phyloP scores from a whole-genome alignment of 108 stramenopile genomes.

The Skeletonema potamos region DNA sequence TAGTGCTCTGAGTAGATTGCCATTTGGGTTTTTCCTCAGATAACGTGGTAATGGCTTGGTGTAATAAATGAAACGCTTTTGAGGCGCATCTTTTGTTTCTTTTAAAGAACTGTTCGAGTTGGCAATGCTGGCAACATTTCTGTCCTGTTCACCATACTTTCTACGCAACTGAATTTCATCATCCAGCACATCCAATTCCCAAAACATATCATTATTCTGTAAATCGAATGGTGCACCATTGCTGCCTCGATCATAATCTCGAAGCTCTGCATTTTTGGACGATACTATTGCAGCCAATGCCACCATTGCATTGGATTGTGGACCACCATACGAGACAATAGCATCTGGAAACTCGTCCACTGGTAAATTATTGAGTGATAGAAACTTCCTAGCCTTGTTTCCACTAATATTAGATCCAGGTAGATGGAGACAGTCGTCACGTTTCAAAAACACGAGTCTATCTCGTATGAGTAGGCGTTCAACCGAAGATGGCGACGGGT shows the following conservation, averaged over 20 bases:
- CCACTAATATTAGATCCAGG: constrained; percentile 68
- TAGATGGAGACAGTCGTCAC: constrained; percentile 74
- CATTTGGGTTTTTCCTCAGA: constrained; percentile 78
- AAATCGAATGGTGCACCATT: constrained; percentile 8
- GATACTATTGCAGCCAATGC: constrained; percentile 86
- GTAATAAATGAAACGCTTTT: constrained; percentile 84
- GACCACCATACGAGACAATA: constrained; percentile 89
- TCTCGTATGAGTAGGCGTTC: constrained; percentile 59
- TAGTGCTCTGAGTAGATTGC: constrained; percentile 81
- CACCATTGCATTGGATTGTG: constrained; percentile 93
- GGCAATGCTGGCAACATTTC: background rate
- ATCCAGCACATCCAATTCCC: constrained; percentile 29
- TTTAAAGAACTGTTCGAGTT: background rate
- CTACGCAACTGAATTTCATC: constrained; percentile 17
- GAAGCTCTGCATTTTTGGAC: constrained; percentile 57
- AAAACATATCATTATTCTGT: constrained; percentile 6
- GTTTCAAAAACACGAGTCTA: constrained; percentile 68
- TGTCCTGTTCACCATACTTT: constrained; percentile 13
- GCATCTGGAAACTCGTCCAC: constrained; percentile 63
- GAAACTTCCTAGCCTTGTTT: constrained; percentile 86
- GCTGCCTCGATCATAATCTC: background rate
- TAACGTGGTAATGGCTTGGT: constrained; percentile 87
- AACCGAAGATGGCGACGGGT: constrained; percentile 59
- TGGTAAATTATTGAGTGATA: constrained; percentile 58
- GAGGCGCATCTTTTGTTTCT: constrained; percentile 1